Percentiles rank a stretch among this genome's conserved stretches.
phyloP scores from a whole-genome alignment of 257 asterid species.

The Parsonsia alboflavescens region DNA sequence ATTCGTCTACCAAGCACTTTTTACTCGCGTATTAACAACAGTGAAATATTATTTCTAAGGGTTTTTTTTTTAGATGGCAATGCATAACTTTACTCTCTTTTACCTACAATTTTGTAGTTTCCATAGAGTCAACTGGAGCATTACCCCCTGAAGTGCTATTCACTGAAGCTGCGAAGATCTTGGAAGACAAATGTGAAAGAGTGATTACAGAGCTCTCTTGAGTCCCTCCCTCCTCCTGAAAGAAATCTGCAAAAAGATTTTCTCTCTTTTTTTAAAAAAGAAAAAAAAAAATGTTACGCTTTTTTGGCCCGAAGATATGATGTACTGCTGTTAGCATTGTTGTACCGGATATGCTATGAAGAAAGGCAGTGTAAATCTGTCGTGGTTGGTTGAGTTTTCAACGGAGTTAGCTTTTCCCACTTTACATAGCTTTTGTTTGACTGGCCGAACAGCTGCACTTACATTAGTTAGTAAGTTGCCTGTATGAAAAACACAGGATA shows the following conservation, averaged over 20 bases:
- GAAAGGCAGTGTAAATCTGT: neutral
- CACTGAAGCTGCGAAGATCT: conserved; percentile 82
- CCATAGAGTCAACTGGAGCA: conserved; percentile 86
- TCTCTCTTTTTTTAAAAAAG: too few species aligned
- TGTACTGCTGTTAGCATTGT: neutral
- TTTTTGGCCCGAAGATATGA: too few species aligned
- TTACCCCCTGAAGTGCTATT: conserved; percentile 81
- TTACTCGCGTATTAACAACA: neutral
- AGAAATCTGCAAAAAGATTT: neutral
- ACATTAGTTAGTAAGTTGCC: too few species aligned
- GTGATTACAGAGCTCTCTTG: conserved; percentile 71
- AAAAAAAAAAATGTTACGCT: too few species aligned
- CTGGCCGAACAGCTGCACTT: neutral
- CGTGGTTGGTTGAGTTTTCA: neutral
- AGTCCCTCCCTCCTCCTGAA: conserved; percentile 8
- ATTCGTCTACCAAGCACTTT: neutral
- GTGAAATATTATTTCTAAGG: neutral
- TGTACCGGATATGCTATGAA: neutral
- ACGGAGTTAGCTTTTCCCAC: neutral
- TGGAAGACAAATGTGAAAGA: conserved; percentile 83
- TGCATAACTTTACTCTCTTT: neutral
- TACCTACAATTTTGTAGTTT: conserved; percentile 39
- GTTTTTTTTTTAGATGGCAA: neutral
- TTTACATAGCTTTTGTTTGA: neutral
- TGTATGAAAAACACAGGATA: neutral